Evolutionary conservation across 495 filamentous ascomycete genomes (phyloP), one percentile per base, ranked within the genome.

Genomic region (Daldinia caldariorum): DNA sequence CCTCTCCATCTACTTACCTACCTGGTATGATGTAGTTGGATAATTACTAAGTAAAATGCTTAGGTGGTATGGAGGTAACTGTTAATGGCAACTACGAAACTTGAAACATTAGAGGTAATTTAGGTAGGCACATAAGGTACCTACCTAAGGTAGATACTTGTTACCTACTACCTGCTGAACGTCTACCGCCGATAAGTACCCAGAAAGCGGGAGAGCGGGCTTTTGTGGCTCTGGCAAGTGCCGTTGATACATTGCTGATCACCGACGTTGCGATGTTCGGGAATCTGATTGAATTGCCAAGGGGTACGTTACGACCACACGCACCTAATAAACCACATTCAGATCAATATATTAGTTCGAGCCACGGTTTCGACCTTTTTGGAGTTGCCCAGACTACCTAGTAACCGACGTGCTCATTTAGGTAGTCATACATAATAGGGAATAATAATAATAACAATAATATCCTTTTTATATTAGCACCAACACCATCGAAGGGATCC

Each of bases 211-310:
- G 70, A 73, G 63, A 39, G 58, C 39, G 61, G 54, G 62, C 43
- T 59, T 59, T 69, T 60, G 61, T 72, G 65, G 65, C 61, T 72
- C 49, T 66, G 62, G 67, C 29, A 70, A 73, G 60, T 73, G 67
- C 71, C 71, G 71, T 69, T 73, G 62, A 70, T 66, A 70, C 67
- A 65, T 72, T 63, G 61, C 57, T 73, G 66, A 73, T 73, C 62
- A 58, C 45, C 65, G 57, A 56, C 56, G 50, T 63, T 62, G 57
- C 59, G 53, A 49, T 59, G 22, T 54, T 66, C 70, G 70, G 70
- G 70, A 73, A 73, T 70, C 71, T 73, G 63, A 54, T 60, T 66
- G 58, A 68, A 55, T 20, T 66, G 67, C 55, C 71, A 59, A 72
- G 49, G 49, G 13, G 29, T 10, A 20, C 14, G 49, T 22, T 53